A percentile compares a stretch with the other conserved stretches of the same genome.
phyloP scores from a whole-genome alignment of 1,284 basidiomycete genomes.

The Tremellales sp. region DNA sequence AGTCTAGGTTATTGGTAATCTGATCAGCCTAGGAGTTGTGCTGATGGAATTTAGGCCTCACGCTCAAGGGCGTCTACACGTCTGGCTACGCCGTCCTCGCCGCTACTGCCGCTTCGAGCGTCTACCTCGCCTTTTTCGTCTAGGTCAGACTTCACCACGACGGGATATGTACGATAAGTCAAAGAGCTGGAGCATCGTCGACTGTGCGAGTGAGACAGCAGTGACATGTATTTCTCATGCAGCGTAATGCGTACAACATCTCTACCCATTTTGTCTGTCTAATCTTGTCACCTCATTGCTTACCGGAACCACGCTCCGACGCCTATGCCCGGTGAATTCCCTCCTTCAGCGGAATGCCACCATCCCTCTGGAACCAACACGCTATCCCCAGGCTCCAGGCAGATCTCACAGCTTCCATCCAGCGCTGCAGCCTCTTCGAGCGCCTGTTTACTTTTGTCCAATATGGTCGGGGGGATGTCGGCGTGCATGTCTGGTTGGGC shows the following conservation, averaged over 20 bases:
- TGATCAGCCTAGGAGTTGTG: neutral
- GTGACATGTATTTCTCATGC: neutral
- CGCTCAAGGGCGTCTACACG: slow-evolving; percentile 70
- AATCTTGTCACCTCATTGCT: neutral
- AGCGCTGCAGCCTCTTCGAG: slow-evolving; percentile 20
- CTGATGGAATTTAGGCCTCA: slow-evolving; percentile 58
- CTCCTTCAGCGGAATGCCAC: slow-evolving; percentile 42
- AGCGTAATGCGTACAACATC: neutral
- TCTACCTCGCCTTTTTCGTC: slow-evolving; percentile 58
- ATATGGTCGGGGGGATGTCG: slow-evolving; percentile 14
- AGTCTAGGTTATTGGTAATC: slow-evolving; percentile 43
- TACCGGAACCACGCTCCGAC: slow-evolving; percentile 44
- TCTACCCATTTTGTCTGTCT: neutral
- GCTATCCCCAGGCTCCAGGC: slow-evolving; percentile 29
- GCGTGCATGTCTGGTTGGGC: neutral
- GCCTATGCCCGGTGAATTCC: slow-evolving; percentile 29
- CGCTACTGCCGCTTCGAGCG: slow-evolving; percentile 68
- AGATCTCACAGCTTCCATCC: slow-evolving; percentile 28
- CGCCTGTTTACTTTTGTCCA: slow-evolving; percentile 7
- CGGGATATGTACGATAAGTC: too few relatives aligned
- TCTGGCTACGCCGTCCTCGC: slow-evolving; percentile 82
- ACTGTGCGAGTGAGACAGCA: too few relatives aligned
- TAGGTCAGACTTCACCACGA: too few relatives aligned
- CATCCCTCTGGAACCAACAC: slow-evolving; percentile 43
- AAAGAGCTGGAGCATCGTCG: too few relatives aligned